Evolutionary conservation across 1,284 basidiomycete species (phyloP).

Genomic region (Puccinia hordei): DNA sequence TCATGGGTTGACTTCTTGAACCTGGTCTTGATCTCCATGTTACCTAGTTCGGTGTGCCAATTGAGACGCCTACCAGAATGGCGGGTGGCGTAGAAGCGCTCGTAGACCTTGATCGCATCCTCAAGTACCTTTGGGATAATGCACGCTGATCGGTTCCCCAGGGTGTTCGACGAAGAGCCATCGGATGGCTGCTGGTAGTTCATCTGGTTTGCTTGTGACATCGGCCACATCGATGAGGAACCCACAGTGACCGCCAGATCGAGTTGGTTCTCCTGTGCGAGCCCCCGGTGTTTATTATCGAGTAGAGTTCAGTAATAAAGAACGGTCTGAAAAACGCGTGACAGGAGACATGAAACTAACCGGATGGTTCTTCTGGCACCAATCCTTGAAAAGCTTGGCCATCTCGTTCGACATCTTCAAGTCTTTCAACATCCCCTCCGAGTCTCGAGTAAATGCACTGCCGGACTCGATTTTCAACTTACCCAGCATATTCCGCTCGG

Average conservation of each 20-base stretch:
- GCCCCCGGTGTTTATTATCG: not conserved
- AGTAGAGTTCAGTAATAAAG: not conserved
- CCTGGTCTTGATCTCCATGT: slow-evolving; percentile 79
- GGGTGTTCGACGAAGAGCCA: not conserved
- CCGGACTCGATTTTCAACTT: slow-evolving; percentile 98
- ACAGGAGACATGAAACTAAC: slow-evolving; percentile 33
- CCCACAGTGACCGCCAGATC: slow-evolving; percentile 84
- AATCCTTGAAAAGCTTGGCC: slow-evolving; percentile 72
- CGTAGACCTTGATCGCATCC: slow-evolving; percentile 73
- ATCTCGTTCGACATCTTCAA: slow-evolving; percentile 87
- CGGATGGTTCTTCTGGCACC: slow-evolving; percentile 63
- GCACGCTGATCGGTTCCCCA: slow-evolving; percentile 62
- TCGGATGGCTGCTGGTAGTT: slow-evolving; percentile 57
- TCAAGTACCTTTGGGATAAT: slow-evolving; percentile 70
- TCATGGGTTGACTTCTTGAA: slow-evolving; percentile 85
- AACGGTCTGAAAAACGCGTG: not conserved
- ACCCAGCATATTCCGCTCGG: slow-evolving; percentile 94
- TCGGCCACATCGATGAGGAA: slow-evolving; percentile 92
- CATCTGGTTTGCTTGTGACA: slow-evolving; percentile 65
- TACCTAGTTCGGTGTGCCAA: slow-evolving; percentile 92
- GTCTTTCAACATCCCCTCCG: slow-evolving; percentile 99
- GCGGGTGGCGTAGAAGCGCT: slow-evolving; percentile 82
- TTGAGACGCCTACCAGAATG: slow-evolving; percentile 88
- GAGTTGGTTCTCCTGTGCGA: slow-evolving; percentile 67
- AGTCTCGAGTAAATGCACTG: slow-evolving; percentile 93